Evolutionary conservation across 805 yeast species (phyloP), one percentile per base, ranked within the genome.

Genomic region (Vanderwaltozyma yarrowii): DNA sequence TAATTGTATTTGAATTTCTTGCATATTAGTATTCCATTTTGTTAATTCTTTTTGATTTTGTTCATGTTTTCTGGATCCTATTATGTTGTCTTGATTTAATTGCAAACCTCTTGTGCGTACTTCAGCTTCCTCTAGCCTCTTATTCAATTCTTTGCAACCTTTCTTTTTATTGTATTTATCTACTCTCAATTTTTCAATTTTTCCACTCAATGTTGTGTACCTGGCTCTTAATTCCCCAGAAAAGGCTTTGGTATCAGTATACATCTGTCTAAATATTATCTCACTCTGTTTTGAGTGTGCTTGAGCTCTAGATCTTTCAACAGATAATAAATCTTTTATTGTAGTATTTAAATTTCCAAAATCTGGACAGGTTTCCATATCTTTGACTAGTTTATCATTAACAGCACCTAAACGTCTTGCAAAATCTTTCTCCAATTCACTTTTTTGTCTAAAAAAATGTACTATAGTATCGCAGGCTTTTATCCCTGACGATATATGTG

Each of bases 361-460:
- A 15, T 58, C 64, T 2, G 60, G 52, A 35, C 42, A 39, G 1
- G 34, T 35, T 10, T 40, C 42, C 32, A 51, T 32, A 30, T 54
- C 56, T 28, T 43, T 47, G 7, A 40, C 36, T 19, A 57, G 36
- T 39, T 54, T 60, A 23, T 44, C 49, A 34, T 51, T 47, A 16
- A 59, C 46, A 12, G 63, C 62, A 18, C 61, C 55, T n/a, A 53
- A 30, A 37, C 62, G 45, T 39, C 63, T 48, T 3, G 61, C 45
- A 34, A 52, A 56, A 38, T 54, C 60, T 40, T 52, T 57, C 35
- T 60, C 62, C 18, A 57, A 35, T 32, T 58, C 61, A 30, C 53
- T 43, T 38, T 53, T 44, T n/a, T 49, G 53, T 37, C 50, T 56
- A 32, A 56, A 58, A 36, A 56, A 53, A 13, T 40, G 44, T n/a